These are phyloP conservation scores for Myxozyma mucilagina DNA, from an alignment of 805 yeast species.

Conservation along the genomic window DNA sequence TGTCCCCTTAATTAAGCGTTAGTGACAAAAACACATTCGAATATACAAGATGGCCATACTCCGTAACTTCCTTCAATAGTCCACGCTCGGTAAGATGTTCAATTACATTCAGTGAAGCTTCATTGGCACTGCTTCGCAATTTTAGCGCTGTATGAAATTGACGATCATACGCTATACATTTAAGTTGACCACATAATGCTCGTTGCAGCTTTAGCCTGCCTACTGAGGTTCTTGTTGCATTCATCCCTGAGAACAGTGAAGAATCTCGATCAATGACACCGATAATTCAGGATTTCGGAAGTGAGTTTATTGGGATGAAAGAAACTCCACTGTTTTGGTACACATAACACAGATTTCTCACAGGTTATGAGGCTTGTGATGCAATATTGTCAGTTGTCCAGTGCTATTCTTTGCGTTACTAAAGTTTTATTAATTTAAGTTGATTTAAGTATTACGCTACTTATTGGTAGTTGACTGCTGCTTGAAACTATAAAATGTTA, in stretches of 20 bases:
- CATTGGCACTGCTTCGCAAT: not conserved
- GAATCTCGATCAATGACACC: not conserved
- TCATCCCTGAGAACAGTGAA: not conserved
- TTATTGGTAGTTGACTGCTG: too few relatives aligned
- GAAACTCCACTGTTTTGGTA: too few relatives aligned
- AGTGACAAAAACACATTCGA: not conserved
- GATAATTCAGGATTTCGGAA: not conserved
- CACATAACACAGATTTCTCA: too few relatives aligned
- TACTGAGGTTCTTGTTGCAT: not conserved
- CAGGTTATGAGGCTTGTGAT: too few relatives aligned
- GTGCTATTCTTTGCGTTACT: too few relatives aligned
- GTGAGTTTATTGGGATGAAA: not conserved
- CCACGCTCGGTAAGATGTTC: constrained; percentile 19
- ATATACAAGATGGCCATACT: not conserved
- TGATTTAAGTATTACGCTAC: too few relatives aligned
- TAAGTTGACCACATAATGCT: not conserved
- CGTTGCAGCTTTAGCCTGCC: not conserved
- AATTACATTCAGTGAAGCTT: not conserved
- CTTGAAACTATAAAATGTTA: too few relatives aligned
- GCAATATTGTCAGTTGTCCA: too few relatives aligned
- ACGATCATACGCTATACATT: not conserved
- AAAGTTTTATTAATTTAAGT: too few relatives aligned
- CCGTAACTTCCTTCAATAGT: constrained; percentile 16
- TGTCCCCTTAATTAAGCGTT: not conserved
- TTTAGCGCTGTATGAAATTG: not conserved